Conservation (phyloP, 306 rosid species). For the Acacia acuminata region DNA sequence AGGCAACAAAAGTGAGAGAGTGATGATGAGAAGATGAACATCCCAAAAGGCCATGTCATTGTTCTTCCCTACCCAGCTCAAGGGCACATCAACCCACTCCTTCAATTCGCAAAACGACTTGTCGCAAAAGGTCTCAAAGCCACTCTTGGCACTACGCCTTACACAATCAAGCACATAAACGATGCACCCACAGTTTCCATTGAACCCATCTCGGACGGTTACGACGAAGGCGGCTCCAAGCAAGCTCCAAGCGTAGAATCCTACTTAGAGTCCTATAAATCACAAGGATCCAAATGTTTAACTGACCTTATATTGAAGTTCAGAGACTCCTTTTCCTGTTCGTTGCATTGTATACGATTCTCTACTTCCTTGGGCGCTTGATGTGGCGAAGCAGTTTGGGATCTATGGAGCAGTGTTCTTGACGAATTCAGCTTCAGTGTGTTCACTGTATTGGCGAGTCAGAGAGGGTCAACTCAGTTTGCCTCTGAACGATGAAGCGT, state of each 20-base stretch:
- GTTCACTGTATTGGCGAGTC: conserved; percentile 38
- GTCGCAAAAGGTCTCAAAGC: conserved; percentile 41
- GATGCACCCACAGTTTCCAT: conserved; percentile 4
- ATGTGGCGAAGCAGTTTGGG: conserved; percentile 36
- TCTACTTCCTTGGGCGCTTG: conserved; percentile 48
- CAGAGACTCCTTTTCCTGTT: conserved; percentile 32
- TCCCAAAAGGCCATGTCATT: conserved; percentile 34
- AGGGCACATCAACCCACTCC: conserved; percentile 53
- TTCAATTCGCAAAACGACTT: conserved; percentile 49
- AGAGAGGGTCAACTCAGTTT: background rate
- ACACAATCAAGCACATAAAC: conserved; percentile 38
- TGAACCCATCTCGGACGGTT: conserved; percentile 48
- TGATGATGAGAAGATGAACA: conserved; percentile 9
- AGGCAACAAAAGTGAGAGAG: background rate
- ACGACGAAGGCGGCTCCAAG: conserved; percentile 38
- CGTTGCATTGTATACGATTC: conserved; percentile 46
- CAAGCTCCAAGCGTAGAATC: conserved; percentile 33
- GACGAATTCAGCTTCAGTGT: conserved; percentile 43
- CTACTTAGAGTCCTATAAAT: conserved; percentile 37
- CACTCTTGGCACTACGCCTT: conserved; percentile 41
- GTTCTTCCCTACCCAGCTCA: conserved; percentile 45
- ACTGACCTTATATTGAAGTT: conserved; percentile 30
- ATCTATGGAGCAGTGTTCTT: conserved; percentile 39
- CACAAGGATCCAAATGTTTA: conserved; percentile 40
- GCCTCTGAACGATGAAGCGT: conserved; percentile 27